These are phyloP conservation scores for Cupressus sempervirens DNA, from an alignment of 75 land plant species.

Conservation along the genomic window DNA sequence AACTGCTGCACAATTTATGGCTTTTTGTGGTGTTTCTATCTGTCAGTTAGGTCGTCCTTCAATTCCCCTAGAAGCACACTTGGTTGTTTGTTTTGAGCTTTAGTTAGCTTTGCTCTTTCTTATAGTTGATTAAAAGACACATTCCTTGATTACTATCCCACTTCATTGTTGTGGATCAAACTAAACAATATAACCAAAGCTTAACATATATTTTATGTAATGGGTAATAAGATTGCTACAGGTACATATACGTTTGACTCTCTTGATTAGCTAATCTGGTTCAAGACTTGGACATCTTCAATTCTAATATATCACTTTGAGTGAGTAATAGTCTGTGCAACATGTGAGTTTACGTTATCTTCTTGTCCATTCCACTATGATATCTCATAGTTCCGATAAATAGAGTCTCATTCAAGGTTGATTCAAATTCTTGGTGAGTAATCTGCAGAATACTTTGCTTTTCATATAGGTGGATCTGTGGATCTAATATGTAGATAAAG, in stretches of 20 bases:
- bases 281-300: neutral
- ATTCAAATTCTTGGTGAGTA: neutral
- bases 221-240: neutral
- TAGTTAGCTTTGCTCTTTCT: neutral
- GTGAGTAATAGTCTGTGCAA: neutral
- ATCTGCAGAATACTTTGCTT: neutral
- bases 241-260: neutral
- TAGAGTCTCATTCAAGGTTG: neutral
- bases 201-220: neutral
- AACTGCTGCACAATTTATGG: neutral
- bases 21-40: neutral
- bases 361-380: neutral
- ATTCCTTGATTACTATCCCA: neutral
- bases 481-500: neutral
- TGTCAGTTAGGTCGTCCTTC: neutral
- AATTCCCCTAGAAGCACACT: neutral
- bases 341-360: neutral
- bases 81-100: neutral
- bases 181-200: neutral
- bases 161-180: neutral
- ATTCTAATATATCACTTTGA: neutral
- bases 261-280: neutral
- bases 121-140: neutral
- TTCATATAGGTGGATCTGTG: neutral
- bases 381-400: neutral